These are phyloP conservation scores for Colletotrichum eleusines DNA, from an alignment of 2,329 filamentous ascomycete genomes.

Conservation along the genomic window DNA sequence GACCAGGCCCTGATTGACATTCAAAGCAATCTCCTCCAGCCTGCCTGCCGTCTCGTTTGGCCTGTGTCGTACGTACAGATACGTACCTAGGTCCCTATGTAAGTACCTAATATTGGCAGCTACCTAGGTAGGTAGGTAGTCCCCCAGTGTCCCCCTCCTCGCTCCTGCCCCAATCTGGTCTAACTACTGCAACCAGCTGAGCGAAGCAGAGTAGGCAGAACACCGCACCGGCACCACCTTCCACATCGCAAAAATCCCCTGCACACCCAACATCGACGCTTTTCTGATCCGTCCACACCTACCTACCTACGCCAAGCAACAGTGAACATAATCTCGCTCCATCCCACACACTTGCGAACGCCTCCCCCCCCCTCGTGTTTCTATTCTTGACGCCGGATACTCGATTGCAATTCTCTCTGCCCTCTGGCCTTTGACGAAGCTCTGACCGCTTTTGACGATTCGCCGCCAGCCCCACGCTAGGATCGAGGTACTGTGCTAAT, in stretches of 20 bases:
- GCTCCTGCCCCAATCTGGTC: constrained; percentile 13
- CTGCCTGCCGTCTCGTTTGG: neutral
- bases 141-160: neutral
- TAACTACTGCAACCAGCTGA: constrained; percentile 30
- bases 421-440: constrained; percentile 37
- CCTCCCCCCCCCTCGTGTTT: constrained; percentile 5
- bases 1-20: constrained; percentile 13
- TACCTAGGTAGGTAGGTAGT: no score
- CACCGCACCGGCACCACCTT: constrained; percentile 21
- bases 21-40: constrained; percentile 26
- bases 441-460: constrained; percentile 41
- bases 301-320: constrained; percentile 15
- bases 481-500: constrained; percentile 41
- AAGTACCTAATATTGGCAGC: no score
- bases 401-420: constrained; percentile 18
- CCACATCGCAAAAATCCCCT: constrained; percentile 39
- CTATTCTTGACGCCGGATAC: constrained; percentile 21
- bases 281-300: constrained; percentile 25
- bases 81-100: no score
- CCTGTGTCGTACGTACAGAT: constrained; percentile 7
- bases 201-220: constrained; percentile 11
- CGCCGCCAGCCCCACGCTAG: constrained; percentile 41
- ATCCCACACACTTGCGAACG: constrained; percentile 30
- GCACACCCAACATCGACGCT: constrained; percentile 31
- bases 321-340: constrained; percentile 34